Percentiles rank a stretch among this genome's conserved stretches.
phyloP scores from a whole-genome alignment of 331 rosid species.

The Malus hybrid region DNA sequence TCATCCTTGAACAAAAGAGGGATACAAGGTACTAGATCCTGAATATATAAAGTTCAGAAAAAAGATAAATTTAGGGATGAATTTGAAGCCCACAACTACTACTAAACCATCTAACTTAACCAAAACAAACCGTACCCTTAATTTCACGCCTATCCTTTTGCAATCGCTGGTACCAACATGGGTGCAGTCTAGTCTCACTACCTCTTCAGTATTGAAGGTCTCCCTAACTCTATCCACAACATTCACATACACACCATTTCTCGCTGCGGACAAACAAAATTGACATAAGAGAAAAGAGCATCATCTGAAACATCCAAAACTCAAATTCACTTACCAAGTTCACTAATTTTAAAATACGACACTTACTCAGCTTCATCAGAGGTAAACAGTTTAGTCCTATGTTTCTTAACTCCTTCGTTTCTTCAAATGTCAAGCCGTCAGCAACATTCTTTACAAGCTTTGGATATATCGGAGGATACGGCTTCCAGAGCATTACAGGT shows the following conservation, averaged over 20 bases:
- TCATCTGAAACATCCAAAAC: neutral
- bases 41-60: constrained; percentile 2
- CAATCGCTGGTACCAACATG: constrained; percentile 77
- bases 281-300: neutral
- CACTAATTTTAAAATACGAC: neutral
- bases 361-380: constrained; percentile 82
- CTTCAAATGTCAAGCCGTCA: constrained; percentile 58
- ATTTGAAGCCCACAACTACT: neutral
- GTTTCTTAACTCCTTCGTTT: constrained; percentile 70
- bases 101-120: neutral
- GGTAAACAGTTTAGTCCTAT: constrained; percentile 54
- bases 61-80: neutral
- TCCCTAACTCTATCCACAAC: constrained; percentile 75
- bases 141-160: constrained; percentile 74
- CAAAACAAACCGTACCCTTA: constrained; percentile 45
- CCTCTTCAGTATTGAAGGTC: constrained; percentile 65
- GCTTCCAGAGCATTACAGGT: constrained; percentile 95
- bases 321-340: neutral
- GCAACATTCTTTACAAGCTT: constrained; percentile 76
- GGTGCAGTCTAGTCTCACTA: constrained; percentile 75
- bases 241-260: constrained; percentile 82
- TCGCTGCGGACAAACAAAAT: constrained; percentile 36
- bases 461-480: constrained; percentile 80
- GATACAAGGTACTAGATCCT: constrained; percentile 82
- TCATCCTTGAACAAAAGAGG: constrained; percentile 88